Conservation (phyloP, 139 green algal genomes). For the Auxenochlorella pyrenoidosa region DNA sequence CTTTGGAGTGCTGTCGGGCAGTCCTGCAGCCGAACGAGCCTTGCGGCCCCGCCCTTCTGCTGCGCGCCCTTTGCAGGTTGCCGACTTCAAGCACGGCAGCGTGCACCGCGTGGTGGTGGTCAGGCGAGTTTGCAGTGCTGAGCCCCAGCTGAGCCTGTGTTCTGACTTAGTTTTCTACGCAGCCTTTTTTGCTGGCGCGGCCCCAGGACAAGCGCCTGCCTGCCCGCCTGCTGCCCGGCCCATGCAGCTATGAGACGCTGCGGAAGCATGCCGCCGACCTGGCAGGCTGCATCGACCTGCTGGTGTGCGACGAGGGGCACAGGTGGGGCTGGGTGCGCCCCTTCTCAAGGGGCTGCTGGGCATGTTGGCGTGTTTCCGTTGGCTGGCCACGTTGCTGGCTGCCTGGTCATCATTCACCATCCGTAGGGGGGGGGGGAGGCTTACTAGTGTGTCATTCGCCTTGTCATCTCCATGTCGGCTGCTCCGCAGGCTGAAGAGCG, state of each 20-base stretch:
- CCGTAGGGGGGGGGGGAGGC: too few species aligned
- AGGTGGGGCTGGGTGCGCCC: neutral
- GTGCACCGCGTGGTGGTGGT: conserved; percentile 43
- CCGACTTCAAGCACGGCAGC: conserved; percentile 53
- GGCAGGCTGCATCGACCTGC: conserved; percentile 65
- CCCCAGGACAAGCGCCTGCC: too few species aligned
- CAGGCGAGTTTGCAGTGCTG: neutral
- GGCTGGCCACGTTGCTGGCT: too few species aligned
- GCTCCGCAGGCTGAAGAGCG: conserved; percentile 73
- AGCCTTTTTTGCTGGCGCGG: neutral
- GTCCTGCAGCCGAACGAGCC: neutral
- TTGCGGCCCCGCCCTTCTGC: too few species aligned
- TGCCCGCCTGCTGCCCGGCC: neutral
- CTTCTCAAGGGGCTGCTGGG: too few species aligned
- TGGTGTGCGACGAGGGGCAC: conserved; percentile 91
- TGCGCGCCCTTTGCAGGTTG: conserved; percentile 37
- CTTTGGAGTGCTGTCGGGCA: neutral
- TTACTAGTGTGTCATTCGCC: neutral
- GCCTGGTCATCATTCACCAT: neutral
- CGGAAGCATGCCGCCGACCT: conserved; percentile 67
- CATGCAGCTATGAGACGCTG: conserved; percentile 55
- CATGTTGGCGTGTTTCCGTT: too few species aligned
- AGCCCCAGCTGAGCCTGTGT: too few species aligned
- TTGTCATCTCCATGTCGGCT: neutral
- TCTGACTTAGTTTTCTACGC: too few species aligned